Percentiles rank a stretch among this genome's conserved stretches.
These are phyloP conservation scores for Stemphylium lycopersici DNA, from an alignment of 2,329 filamentous ascomycete species.

Conservation along the genomic window DNA sequence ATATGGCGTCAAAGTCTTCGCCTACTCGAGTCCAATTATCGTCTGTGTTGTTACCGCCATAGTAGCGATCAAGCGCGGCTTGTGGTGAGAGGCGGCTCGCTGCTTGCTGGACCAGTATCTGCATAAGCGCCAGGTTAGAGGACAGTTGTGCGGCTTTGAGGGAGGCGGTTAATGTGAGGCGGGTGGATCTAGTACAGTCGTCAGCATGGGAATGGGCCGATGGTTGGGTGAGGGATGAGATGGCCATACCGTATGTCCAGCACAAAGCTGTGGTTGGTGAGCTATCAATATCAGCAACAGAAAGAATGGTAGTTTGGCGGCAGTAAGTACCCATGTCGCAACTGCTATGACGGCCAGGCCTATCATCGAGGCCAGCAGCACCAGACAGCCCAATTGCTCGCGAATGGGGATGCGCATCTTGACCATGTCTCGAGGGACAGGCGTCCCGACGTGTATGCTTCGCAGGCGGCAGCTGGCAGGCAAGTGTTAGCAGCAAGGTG, in stretches of 20 bases:
- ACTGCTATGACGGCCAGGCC: conserved; percentile 80
- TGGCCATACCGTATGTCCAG: conserved; percentile 57
- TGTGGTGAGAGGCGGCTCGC: conserved; percentile 67
- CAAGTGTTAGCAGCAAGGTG: conserved; percentile 13
- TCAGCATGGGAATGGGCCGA: not conserved
- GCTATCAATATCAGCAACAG: conserved; percentile 42
- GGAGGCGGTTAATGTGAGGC: conserved; percentile 78
- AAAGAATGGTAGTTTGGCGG: not conserved
- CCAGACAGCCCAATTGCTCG: conserved; percentile 82
- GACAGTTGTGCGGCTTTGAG: conserved; percentile 84
- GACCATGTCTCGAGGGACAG: conserved; percentile 34
- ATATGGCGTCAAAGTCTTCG: conserved; percentile 73
- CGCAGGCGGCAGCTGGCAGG: not conserved
- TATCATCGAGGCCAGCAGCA: conserved; percentile 75
- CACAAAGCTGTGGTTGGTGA: conserved; percentile 67
- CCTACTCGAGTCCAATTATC: conserved; percentile 66
- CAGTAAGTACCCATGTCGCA: conserved; percentile 63
- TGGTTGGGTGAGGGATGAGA: too few species aligned
- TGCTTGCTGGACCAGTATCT: conserved; percentile 75
- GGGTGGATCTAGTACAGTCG: conserved; percentile 53
- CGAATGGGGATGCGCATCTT: conserved; percentile 86
- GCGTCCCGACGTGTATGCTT: not conserved
- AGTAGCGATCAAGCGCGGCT: conserved; percentile 57
- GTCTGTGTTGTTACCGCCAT: conserved; percentile 59
- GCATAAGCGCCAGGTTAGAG: conserved; percentile 78